Evolutionary conservation across 2,329 filamentous ascomycete species (phyloP).

Genomic region (Phaeophleospora eucalypticola): DNA sequence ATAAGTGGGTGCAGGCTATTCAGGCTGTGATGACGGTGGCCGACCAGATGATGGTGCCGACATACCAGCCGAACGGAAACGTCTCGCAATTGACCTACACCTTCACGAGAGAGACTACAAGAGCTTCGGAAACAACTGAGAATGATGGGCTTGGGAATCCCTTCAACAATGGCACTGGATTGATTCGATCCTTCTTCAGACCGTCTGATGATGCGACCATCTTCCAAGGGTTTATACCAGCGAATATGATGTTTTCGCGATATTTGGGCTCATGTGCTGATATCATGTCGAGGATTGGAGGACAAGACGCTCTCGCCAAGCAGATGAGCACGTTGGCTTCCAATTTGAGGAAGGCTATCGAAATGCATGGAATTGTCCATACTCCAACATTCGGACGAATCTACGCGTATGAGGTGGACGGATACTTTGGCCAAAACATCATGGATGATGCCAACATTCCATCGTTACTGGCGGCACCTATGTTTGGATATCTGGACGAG

Average conservation of each 20-base stretch:
- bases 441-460: conserved; percentile 74
- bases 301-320: conserved; percentile 45
- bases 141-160: conserved; percentile 54
- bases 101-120: conserved; percentile 41
- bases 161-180: conserved; percentile 45
- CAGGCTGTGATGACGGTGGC: conserved; percentile 44
- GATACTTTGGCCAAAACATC: conserved; percentile 44
- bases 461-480: conserved; percentile 60
- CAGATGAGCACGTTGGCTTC: conserved; percentile 56
- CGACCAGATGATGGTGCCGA: conserved; percentile 45
- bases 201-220: conserved; percentile 50
- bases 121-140: conserved; percentile 46
- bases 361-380: conserved; percentile 41
- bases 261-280: conserved; percentile 54
- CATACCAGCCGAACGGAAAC: conserved; percentile 45
- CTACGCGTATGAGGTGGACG: conserved; percentile 48
- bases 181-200: conserved; percentile 48
- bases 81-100: conserved; percentile 44
- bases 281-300: conserved; percentile 52
- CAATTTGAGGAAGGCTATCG: conserved; percentile 42
- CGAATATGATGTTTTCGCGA: conserved; percentile 68
- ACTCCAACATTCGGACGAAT: conserved; percentile 37
- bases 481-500: conserved; percentile 53
- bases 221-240: conserved; percentile 47
- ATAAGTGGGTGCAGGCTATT: conserved; percentile 46